Evolutionary conservation across 306 rosid genomes (phyloP), one percentile per base, ranked within the genome.

Genomic region (Quillaja saponaria): DNA sequence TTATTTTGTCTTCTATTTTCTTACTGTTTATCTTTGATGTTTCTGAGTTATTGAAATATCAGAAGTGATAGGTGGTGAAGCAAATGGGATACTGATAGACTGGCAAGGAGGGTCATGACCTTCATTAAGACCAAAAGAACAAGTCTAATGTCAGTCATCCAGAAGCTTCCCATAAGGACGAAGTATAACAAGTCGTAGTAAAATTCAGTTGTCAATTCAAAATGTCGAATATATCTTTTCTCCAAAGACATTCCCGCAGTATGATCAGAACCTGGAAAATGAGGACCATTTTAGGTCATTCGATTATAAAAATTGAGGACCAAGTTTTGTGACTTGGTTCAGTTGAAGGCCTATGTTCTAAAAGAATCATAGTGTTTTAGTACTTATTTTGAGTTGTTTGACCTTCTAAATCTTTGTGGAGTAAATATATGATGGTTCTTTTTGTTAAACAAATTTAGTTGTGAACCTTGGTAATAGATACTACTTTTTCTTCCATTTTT

Each of bases 371-470:
- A 25, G 31, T 2, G 31, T 25, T 25, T 25, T 4, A 25, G 31
- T 25, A 25, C 31, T 25, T 2, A 25, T 25, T 53, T 31, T 61
- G 15, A 17, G 54, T 34, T 44, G 33, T 35, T 55, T 40, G 46
- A 48, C 55, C 59, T 40, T 20, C 11, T 60, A 17, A 38, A 69
- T 58, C 15, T 28, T 70, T 46, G 21, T 50, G 25, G 40, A 13
- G 15, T 72, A 37, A 31, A 55, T 55, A 35, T 48, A 42, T 69
- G 15, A 33, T 39, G 33, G 7, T 1, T 25, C 31, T 25, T 25
- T 13, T 18, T 72, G 61, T 55, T 56, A 68, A 45, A 52, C 52
- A 34, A 53, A 20, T n/a, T 52, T 46, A 6, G 34, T 40, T 28
- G 34, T 52, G 47, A 42, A 33, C 20, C 20, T 46, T 16, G 33